These are phyloP conservation scores for Colletotrichum chlorophyti DNA, from an alignment of 2,329 filamentous ascomycete species.

Conservation along the genomic window DNA sequence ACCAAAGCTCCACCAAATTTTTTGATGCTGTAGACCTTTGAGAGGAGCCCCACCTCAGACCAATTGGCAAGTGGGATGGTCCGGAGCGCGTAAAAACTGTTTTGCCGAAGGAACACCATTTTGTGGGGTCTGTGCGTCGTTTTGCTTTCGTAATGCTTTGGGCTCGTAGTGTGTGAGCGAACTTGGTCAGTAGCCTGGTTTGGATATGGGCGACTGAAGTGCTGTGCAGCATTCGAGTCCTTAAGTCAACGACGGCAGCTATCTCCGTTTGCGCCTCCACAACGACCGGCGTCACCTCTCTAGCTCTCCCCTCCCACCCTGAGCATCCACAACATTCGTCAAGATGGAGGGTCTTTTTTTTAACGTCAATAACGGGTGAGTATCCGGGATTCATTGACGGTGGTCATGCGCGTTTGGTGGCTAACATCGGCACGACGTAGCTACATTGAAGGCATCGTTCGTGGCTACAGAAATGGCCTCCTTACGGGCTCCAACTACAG, in stretches of 20 bases:
- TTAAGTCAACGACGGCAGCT: constrained; percentile 23
- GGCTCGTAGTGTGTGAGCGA: not conserved
- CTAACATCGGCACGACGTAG: constrained; percentile 59
- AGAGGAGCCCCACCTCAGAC: constrained; percentile 13
- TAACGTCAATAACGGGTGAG: constrained; percentile 91
- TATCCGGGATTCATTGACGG: constrained; percentile 8
- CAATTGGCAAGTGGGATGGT: constrained; percentile 29
- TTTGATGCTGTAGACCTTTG: constrained; percentile 36
- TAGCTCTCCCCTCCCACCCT: not conserved
- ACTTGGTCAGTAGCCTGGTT: constrained; percentile 12
- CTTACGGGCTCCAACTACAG: constrained; percentile 90
- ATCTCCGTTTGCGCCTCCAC: constrained; percentile 25
- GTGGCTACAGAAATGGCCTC: constrained; percentile 93
- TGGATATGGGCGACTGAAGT: constrained; percentile 24
- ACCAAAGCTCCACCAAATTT: constrained; percentile 49
- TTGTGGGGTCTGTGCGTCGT: constrained; percentile 3
- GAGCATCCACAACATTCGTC: constrained; percentile 13
- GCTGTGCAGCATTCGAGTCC: not conserved
- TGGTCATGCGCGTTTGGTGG: not conserved
- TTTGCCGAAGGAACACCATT: constrained; percentile 8
- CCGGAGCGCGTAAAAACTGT: constrained; percentile 28
- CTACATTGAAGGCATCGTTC: constrained; percentile 96
- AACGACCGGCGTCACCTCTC: constrained; percentile 19
- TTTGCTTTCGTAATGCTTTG: constrained; percentile 15
- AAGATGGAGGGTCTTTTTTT: constrained; percentile 91